Base-by-base conservation (phyloP, 2,329 filamentous ascomycete species). In the Setomelanomma holmii region DNA sequence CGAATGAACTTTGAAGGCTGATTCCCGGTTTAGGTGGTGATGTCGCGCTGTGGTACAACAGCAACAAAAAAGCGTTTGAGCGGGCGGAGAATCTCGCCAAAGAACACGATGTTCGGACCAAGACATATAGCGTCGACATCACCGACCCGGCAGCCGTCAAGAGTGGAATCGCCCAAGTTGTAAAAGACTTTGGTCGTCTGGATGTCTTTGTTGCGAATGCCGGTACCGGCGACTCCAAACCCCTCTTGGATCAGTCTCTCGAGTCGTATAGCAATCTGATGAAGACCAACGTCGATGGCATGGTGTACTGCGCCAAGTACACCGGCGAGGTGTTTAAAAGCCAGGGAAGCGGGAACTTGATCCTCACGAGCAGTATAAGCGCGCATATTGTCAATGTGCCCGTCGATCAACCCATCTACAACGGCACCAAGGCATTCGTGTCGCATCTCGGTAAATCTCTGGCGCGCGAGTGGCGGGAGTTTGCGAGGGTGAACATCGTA, bases 311-410 rank as follows among this genome's bases (percentile, higher is more conserved):
- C 51, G 75, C 77, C 38, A 78, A 78, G 50, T 76, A 70, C 52
- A 75, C 71, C 0, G 77, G 77, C 19, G 61, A 66, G 5, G 63
- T 77, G 1, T 79, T 78, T 71, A 75, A 76, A 53, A 60, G 64
- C 21, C 76, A 79, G 42, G 75, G 76, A 3, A 76, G 72, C 12
- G 86, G 86, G 23, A 84, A 80, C 56, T 79, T 88, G 62, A 82
- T 89, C 71, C 85, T 88, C 64, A 89, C 86, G 2, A 80, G 84
- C 2, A 82, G 78, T 48, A 88, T 93, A 86, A 89, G 86, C 30
- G 89, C 89, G 51, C 85, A 85, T 73, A 86, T 93, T 58, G 89
- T 92, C 80, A 93, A 93, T 81, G 91, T 89, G 75, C 90, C 86
- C 56, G 83, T 87, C 61, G 84, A 87, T 68, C 86, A 88, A 48